Conservation (phyloP, 352 stramenopile species). For the Aphanomyces invadans region DNA sequence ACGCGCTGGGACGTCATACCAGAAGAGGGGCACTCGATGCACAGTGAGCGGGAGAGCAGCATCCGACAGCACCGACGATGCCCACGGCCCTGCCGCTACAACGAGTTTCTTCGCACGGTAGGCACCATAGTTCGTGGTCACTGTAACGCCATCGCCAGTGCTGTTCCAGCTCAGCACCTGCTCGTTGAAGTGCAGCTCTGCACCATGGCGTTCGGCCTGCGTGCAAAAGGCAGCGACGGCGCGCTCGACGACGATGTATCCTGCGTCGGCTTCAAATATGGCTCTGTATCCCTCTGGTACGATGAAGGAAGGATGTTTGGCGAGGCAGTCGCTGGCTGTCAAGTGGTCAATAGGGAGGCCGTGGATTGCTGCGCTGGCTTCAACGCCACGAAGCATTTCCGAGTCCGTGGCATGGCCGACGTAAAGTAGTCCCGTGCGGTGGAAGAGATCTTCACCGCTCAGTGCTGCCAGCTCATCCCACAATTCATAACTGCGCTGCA, state of each 20-base stretch:
- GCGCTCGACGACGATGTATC: constrained; percentile 47
- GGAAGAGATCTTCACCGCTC: constrained; percentile 35
- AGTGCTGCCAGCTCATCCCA: constrained; percentile 46
- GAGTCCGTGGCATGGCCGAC: constrained; percentile 32
- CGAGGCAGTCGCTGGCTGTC: constrained; percentile 36
- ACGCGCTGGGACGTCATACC: constrained; percentile 25
- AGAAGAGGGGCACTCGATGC: constrained; percentile 55
- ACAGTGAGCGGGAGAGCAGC: constrained; percentile 33
- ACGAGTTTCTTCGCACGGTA: constrained; percentile 37
- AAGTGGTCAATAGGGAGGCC: constrained; percentile 41
- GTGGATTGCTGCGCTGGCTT: constrained; percentile 31
- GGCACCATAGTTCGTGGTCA: constrained; percentile 32
- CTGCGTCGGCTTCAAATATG: constrained; percentile 48
- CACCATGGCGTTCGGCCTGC: constrained; percentile 30
- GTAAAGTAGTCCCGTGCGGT: constrained; percentile 56
- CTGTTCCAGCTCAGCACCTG: constrained; percentile 28
- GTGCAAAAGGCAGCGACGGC: constrained; percentile 21
- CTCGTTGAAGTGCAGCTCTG: constrained; percentile 35
- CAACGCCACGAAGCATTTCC: constrained; percentile 28
- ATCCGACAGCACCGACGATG: constrained; percentile 35
- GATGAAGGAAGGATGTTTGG: constrained; percentile 45
- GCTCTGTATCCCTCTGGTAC: constrained; percentile 35
- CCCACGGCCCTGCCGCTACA: constrained; percentile 50
- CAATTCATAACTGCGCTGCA: constrained; percentile 47
- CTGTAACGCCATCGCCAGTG: constrained; percentile 25